These are phyloP conservation scores for Cyclotella sp. DNA, from an alignment of 108 stramenopile species.

Conservation along the genomic window DNA sequence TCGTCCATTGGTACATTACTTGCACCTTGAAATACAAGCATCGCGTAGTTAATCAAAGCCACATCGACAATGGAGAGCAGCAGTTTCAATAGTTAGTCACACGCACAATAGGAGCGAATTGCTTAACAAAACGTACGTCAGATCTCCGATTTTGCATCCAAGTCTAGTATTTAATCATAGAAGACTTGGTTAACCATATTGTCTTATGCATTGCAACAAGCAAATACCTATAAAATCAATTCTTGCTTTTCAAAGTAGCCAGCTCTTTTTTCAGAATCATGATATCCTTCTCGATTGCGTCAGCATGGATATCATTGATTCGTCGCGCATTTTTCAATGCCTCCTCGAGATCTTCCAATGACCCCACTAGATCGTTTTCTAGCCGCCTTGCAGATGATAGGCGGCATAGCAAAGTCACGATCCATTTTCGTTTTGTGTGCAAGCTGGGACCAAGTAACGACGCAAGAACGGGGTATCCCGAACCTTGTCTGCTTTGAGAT, in stretches of 20 bases:
- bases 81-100: no score
- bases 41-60: no score
- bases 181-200: no score
- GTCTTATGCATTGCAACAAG: no score
- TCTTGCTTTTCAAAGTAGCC: not conserved
- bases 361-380: constrained; percentile 9
- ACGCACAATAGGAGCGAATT: no score
- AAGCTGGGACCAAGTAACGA: constrained; percentile 21
- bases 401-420: constrained; percentile 34
- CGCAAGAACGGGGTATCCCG: constrained; percentile 27
- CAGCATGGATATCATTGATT: constrained; percentile 14
- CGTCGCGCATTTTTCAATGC: constrained; percentile 14
- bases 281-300: constrained; percentile 18
- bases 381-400: constrained; percentile 33
- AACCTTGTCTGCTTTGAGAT: constrained; percentile 10
- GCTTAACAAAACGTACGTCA: no score
- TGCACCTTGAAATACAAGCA: no score
- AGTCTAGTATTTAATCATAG: no score
- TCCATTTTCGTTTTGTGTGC: constrained; percentile 33
- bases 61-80: no score
- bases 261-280: constrained; percentile 7
- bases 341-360: constrained; percentile 34
- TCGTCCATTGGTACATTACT: no score
- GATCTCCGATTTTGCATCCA: no score
- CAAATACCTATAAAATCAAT: no score